Evolutionary conservation across 805 yeast genomes (phyloP), one percentile per base, ranked within the genome.

Genomic region (Candida gorgasii): DNA sequence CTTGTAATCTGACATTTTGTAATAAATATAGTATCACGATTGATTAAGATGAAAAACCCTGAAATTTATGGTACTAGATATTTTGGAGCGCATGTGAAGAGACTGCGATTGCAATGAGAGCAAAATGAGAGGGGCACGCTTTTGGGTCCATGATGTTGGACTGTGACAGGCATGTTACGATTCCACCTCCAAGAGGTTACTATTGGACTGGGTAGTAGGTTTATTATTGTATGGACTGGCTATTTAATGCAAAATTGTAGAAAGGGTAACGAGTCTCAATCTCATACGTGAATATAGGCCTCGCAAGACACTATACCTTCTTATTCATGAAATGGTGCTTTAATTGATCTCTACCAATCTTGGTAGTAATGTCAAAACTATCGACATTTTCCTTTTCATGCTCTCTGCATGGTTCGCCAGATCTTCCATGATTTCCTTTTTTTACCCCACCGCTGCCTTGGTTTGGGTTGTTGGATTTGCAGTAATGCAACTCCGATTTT

Each of bases 331-430:
- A 27, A 46, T 50, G 57, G 3, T 45, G 37, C 34, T 55, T 55
- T 62, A 65, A 57, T 31, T 49, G 42, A 8, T 46, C 48, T 17
- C 60, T 39, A 7, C 69, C 72, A 23, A 51, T 57, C 33, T 54
- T 43, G 1, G 64, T 57, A 7, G 63, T 47, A 8, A 65, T 50
- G 43, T 65, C 61, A 48, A 65, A 65, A 2, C 36, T 41, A 6
- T 28, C 28, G n/a, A 18, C 3, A 36, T 24, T 34, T 11, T 34
- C 19, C n/a, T 24, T 24, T 15, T 22, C 19, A 12, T 18, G 3
- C 11, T 19, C n/a, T 17, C 20, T 37, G 8, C 6, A 12, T 5
- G 8, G 17, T n/a, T 28, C 4, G 17, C 18, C 22, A 27, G 27
- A n/a, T 11, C 19, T 15, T n/a, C n/a, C n/a, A n/a, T n/a, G n/a